These are phyloP conservation scores for Xylariaceae sp. DNA, from an alignment of 2,329 filamentous ascomycete species.

Conservation along the genomic window DNA sequence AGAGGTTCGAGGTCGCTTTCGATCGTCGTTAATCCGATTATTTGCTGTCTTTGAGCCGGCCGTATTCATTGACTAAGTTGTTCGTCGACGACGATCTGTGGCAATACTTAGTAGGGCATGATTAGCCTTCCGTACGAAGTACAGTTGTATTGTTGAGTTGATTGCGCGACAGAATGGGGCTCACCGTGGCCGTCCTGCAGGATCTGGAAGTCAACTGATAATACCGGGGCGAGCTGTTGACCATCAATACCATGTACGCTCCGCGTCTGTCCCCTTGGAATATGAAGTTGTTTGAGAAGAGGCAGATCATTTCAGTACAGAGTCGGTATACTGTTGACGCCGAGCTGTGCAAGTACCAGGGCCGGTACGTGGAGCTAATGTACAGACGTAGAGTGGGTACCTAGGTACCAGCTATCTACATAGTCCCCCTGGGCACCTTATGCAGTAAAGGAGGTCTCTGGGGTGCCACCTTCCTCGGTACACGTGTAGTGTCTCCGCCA, in stretches of 20 bases:
- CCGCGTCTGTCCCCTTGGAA: neutral
- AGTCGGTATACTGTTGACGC: neutral
- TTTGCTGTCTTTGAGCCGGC: conserved; percentile 8
- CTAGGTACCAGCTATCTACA: too few species aligned
- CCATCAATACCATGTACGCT: neutral
- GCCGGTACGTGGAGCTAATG: too few species aligned
- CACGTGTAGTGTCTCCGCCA: too few species aligned
- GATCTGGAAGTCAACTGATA: conserved; percentile 13
- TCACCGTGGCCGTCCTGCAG: conserved; percentile 26
- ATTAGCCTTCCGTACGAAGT: conserved; percentile 22
- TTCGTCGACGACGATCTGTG: conserved; percentile 21
- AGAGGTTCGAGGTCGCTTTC: conserved; percentile 6
- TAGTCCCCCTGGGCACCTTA: too few species aligned
- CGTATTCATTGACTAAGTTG: conserved; percentile 27
- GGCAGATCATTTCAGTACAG: too few species aligned
- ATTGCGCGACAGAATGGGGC: conserved; percentile 9
- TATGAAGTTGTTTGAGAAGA: neutral
- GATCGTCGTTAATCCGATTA: conserved; percentile 6
- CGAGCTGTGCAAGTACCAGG: neutral
- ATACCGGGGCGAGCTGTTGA: conserved; percentile 9
- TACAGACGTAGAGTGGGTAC: too few species aligned
- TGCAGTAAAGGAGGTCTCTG: too few species aligned
- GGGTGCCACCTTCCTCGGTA: too few species aligned
- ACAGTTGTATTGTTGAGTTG: neutral
- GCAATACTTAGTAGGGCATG: conserved; percentile 18